A percentile compares a stretch with the other conserved stretches of the same genome.
Conservation (phyloP, 768 basidiomycete species). For the Lepiota brunneoincarnata region DNA sequence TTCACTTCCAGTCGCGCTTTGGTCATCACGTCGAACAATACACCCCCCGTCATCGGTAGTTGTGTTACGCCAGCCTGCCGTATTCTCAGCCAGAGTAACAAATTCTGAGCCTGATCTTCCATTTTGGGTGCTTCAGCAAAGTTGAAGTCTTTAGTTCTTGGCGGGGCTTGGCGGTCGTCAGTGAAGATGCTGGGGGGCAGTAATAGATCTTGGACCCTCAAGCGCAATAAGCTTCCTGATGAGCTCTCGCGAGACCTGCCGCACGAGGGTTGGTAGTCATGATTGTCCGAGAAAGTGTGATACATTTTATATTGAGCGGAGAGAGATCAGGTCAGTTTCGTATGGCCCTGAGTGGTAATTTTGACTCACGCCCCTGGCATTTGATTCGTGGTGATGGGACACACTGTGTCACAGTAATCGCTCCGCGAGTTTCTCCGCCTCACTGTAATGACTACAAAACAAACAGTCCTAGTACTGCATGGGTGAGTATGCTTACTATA, state of each 20-base stretch:
- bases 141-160: constrained; percentile 41
- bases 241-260: constrained; percentile 52
- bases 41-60: constrained; percentile 87
- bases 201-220: constrained; percentile 34
- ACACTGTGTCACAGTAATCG: neutral
- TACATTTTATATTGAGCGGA: too few species aligned
- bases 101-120: constrained; percentile 93
- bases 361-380: too few species aligned
- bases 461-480: constrained; percentile 7
- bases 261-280: constrained; percentile 13
- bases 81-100: constrained; percentile 93
- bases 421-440: neutral
- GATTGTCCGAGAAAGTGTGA: constrained; percentile 5
- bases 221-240: constrained; percentile 61
- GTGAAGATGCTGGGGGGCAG: neutral
- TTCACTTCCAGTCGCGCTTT: constrained; percentile 55
- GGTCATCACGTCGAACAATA: constrained; percentile 76
- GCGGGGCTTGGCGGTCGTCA: too few species aligned
- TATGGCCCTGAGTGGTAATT: too few species aligned
- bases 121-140: constrained; percentile 67
- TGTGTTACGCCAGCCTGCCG: constrained; percentile 70
- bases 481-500: constrained; percentile 2
- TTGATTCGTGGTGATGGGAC: too few species aligned
- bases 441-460: neutral
- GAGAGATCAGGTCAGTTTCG: too few species aligned